Base-by-base conservation (phyloP, 2,329 filamentous ascomycete genomes). In the Fusarium veterinarium region DNA sequence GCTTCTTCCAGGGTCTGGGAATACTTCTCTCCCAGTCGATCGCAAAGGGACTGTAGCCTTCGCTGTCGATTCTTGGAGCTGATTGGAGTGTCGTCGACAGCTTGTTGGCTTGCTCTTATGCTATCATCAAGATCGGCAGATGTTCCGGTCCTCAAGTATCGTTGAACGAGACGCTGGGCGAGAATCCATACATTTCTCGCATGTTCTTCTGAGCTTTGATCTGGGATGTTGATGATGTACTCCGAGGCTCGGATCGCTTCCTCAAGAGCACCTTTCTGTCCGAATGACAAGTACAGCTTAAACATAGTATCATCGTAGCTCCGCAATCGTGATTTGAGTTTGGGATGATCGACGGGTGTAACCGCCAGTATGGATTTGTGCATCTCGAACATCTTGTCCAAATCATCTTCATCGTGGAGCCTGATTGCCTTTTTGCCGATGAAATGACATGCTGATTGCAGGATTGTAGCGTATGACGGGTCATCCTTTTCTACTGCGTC, bases 311-410 rank as follows among this genome's bases (percentile, higher is more conserved):
- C 7, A 2, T 8, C 48, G 5, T 37, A 52, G 12, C n/a, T 25
- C 9, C 17, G 49, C 4, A 28, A 4, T 12, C 49, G 33, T 1
- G 49, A 52, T 8, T 3, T 52, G 3, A 28, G 19, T 7, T 52
- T 0, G 1, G 33, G 33, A 52, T 38, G 23, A 20, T 38, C 23
- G 19, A 20, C 1, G 0, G 6, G 1, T 16, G 23, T 38, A 4
- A n/a, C 12, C 9, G 9, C 5, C 0, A 38, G 17, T 16, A 52
- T 28, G 4, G 2, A 12, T 2, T 38, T 17, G 13, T 38, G 33
- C 13, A 53, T n/a, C 13, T n/a, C 17, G 12, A 28, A 11, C 8
- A 52, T 9, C 4, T 14, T n/a, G 20, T 8, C 33, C 6, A n/a
- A 6, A 2, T 17, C 49, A 17, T 28, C 23, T 8, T 38, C 17